Percentiles rank a stretch among this genome's conserved stretches.
Conservation (phyloP, 1,284 basidiomycete genomes). For the Ustilago sp. region DNA sequence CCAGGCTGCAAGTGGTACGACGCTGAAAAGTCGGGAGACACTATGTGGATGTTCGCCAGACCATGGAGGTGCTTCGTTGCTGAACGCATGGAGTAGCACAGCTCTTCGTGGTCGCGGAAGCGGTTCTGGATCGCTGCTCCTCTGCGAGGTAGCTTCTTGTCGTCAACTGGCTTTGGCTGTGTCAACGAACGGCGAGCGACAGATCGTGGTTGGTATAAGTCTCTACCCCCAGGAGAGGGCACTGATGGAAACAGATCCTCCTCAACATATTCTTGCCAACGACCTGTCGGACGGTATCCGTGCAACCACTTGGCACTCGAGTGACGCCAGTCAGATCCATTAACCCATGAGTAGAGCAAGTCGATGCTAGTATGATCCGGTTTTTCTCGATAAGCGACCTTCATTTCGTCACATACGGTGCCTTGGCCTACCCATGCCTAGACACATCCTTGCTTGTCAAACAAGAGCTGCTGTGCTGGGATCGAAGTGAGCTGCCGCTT, state of each 20-base stretch:
- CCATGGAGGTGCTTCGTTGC: conserved; percentile 45
- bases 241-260: conserved; percentile 37
- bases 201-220: not conserved
- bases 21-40: conserved; percentile 54
- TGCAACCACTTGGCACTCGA: conserved; percentile 39
- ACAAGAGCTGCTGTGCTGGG: conserved; percentile 23
- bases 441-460: conserved; percentile 28
- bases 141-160: conserved; percentile 7
- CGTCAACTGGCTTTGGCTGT: not conserved
- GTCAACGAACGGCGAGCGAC: not conserved
- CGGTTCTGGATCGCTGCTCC: conserved; percentile 31
- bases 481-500: conserved; percentile 29
- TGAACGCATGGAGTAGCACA: conserved; percentile 46
- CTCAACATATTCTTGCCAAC: conserved; percentile 47
- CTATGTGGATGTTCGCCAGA: conserved; percentile 47
- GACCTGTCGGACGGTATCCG: conserved; percentile 25
- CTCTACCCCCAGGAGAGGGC: not conserved
- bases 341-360: conserved; percentile 50
- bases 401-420: conserved; percentile 25
- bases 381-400: conserved; percentile 16
- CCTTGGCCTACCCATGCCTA: conserved; percentile 38
- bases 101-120: conserved; percentile 56
- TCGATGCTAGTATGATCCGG: conserved; percentile 34
- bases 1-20: conserved; percentile 42
- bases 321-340: conserved; percentile 53